Evolutionary conservation across 2,329 filamentous ascomycete genomes (phyloP).

Genomic region (Mycocentrospora acerina): DNA sequence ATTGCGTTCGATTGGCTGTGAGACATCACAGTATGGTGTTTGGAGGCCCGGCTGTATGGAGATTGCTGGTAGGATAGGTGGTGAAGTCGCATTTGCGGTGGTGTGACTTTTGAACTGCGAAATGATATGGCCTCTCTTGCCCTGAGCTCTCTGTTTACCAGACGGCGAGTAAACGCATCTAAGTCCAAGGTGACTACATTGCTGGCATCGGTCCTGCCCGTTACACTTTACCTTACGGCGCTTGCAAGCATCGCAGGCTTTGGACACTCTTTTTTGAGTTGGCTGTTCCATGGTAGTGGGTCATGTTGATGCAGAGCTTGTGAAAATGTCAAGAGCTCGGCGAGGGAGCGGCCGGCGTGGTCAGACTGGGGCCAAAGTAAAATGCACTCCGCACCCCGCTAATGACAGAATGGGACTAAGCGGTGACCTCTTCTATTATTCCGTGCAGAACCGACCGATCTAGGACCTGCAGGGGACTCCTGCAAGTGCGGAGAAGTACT

Average conservation of each 20-base stretch:
- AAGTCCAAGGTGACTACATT: slow-evolving; percentile 45
- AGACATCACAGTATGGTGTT: slow-evolving; percentile 11
- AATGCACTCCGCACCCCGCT: too few relatives aligned
- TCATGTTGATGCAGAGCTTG: slow-evolving; percentile 16
- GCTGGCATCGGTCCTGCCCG: slow-evolving; percentile 47
- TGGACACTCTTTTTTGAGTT: slow-evolving; percentile 36
- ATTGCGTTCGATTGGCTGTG: slow-evolving; percentile 17
- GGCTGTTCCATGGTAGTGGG: slow-evolving; percentile 26
- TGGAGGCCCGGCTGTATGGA: slow-evolving; percentile 11
- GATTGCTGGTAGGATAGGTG: slow-evolving; percentile 29
- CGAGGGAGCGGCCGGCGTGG: too few relatives aligned
- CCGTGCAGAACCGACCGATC: too few relatives aligned
- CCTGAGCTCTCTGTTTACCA: slow-evolving; percentile 40
- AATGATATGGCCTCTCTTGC: slow-evolving; percentile 45
- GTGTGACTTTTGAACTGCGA: slow-evolving; percentile 43
- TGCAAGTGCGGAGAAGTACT: too few relatives aligned
- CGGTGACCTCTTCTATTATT: too few relatives aligned
- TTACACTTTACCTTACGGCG: slow-evolving; percentile 52
- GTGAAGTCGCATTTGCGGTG: slow-evolving; percentile 15
- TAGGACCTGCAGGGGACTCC: too few relatives aligned
- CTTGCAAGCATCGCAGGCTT: slow-evolving; percentile 52
- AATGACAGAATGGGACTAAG: too few relatives aligned
- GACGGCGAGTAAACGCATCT: slow-evolving; percentile 48
- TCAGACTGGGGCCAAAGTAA: too few relatives aligned
- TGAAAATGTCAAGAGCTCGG: too few relatives aligned